Base-by-base conservation (phyloP, 805 yeast genomes). In the Kuraishia piskuri region DNA sequence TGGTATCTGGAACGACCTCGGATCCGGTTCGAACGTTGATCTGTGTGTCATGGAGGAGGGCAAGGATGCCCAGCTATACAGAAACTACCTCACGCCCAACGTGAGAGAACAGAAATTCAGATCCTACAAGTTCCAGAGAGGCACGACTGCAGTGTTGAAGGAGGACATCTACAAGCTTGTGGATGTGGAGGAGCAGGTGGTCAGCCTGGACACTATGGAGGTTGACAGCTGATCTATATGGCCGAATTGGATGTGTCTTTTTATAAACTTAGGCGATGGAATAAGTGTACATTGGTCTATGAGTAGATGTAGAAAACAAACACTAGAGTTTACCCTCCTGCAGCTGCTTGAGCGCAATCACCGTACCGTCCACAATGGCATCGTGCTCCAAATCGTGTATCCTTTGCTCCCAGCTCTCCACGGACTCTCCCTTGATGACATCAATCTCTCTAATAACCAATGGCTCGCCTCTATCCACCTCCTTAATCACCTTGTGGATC, bases 1-100 rank as follows among this genome's bases (percentile, higher is more conserved):
- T 19, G 99, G 99, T 80, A 92, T 94, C 64, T 94, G 97, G 96
- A 94, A 94, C 71, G 99, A 94, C 77, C 80, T 92, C 66, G 99
- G 99, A 50, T 92, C 98, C 1, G 99, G 99, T 68, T 94, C 99
- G 25, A 94, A 94, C 66, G 98, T 94, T 40, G 99, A 94, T 68
- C 75, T 94, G 57, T 94, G 98, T 75, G 98, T 94, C 19, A 90
- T 94, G 95, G 97, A 92, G 72, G 74, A 80, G 46, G 96, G 94
- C 57, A 83, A 88, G 67, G 95, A 89, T 68, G 96, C 98, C 9
- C 82, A 78, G 57, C 77, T 92, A 53, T 75, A 79, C 68, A 83
- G 99, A 73, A 91, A 91, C 71, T 88, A 88, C 77, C 76, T 86
- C 67, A 89, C 90, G 52, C 99, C 99, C 55, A 94, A 94, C 69